These are phyloP conservation scores for Apiospora arundinis DNA, from an alignment of 2,329 filamentous ascomycete species.

Conservation along the genomic window DNA sequence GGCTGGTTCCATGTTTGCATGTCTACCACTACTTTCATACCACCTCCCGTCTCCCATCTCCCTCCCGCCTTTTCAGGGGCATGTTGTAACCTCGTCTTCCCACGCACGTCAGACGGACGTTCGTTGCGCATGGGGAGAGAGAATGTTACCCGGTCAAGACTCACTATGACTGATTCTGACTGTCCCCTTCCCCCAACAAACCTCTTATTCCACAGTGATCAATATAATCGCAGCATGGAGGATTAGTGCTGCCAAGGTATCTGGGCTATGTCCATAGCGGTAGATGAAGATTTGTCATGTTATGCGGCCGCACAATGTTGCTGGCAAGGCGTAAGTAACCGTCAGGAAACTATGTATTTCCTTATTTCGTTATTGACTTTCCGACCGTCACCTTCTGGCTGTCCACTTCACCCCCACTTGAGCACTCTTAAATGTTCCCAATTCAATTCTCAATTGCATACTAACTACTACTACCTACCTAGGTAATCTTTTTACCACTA, in stretches of 20 bases:
- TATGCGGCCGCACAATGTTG: slow-evolving; percentile 1
- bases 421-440: too few relatives aligned
- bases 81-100: background rate
- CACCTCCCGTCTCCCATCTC: too few relatives aligned
- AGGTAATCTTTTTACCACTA: too few relatives aligned
- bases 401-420: slow-evolving; percentile 3
- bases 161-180: background rate
- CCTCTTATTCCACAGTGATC: background rate
- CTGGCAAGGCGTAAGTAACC: background rate
- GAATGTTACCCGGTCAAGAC: background rate
- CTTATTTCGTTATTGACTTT: background rate
- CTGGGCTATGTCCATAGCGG: background rate
- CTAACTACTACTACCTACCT: too few relatives aligned
- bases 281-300: background rate
- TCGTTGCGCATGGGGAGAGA: background rate
- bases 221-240: background rate
- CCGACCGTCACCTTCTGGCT: background rate
- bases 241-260: background rate
- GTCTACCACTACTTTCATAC: too few relatives aligned
- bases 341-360: slow-evolving; percentile 13
- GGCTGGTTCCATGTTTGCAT: background rate
- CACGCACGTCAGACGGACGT: background rate
- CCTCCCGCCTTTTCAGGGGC: background rate
- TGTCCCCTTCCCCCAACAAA: background rate
- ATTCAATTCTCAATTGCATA: background rate